A percentile compares a stretch with the other conserved stretches of the same genome.
Conservation (phyloP, 306 rosid genomes). For the Lotus japonicus region DNA sequence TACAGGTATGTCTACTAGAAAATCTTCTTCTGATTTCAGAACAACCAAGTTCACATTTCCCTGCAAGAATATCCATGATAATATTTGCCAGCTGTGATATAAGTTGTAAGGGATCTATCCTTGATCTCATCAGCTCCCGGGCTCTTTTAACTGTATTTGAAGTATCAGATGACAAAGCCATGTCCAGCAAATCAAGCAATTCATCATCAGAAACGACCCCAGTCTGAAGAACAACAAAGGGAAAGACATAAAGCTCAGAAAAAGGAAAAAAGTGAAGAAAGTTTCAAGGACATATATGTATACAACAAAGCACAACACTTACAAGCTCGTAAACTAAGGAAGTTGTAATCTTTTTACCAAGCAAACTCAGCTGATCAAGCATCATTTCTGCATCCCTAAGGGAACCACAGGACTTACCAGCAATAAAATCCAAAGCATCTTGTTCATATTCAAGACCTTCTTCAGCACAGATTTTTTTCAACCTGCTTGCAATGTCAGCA, state of each 20-base stretch:
- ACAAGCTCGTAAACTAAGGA: constrained; percentile 67
- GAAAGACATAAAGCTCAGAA: neutral
- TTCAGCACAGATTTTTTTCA: constrained; percentile 49
- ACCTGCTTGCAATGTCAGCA: constrained; percentile 58
- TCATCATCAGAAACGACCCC: constrained; percentile 81
- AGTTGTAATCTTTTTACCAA: constrained; percentile 60
- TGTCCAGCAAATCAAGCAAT: constrained; percentile 73
- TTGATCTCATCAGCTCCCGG: constrained; percentile 73
- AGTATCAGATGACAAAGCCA: constrained; percentile 80
- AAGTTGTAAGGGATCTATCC: constrained; percentile 80
- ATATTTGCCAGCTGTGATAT: constrained; percentile 81
- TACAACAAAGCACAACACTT: constrained; percentile 33
- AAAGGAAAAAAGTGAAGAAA: neutral
- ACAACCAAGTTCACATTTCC: constrained; percentile 45
- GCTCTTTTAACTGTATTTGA: constrained; percentile 73
- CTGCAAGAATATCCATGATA: constrained; percentile 89
- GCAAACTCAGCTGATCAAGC: constrained; percentile 92
- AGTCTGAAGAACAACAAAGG: constrained; percentile 43
- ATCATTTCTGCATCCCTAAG: constrained; percentile 90
- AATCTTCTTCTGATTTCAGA: constrained; percentile 54
- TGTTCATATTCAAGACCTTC: constrained; percentile 67
- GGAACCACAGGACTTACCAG: constrained; percentile 73
- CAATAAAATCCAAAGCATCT: constrained; percentile 60
- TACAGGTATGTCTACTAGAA: constrained; percentile 43
- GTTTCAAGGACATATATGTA: neutral